phyloP scores from a whole-genome alignment of 192 early-diverging fungal species.

The Chytriomyces hyalinus region DNA sequence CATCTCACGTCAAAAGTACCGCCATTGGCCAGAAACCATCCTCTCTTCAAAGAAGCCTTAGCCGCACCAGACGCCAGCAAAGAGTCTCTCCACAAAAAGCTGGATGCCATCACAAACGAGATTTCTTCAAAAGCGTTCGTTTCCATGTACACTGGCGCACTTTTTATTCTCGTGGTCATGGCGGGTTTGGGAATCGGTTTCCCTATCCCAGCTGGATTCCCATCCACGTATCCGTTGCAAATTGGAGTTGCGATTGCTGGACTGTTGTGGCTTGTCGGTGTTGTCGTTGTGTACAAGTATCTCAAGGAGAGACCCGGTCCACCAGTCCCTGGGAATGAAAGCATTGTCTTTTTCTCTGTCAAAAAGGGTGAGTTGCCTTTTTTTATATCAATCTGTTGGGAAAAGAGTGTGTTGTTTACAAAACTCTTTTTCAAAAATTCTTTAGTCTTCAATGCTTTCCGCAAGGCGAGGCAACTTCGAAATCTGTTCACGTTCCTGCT shows the following conservation, averaged over 20 bases:
- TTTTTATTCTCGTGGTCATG: constrained; percentile 29
- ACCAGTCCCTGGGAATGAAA: constrained; percentile 37
- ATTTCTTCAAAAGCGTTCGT: constrained; percentile 36
- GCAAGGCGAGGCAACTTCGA: constrained; percentile 53
- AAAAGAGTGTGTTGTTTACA: no score
- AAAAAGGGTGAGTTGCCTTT: constrained; percentile 10
- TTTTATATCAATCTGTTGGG: no score
- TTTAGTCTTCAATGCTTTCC: constrained; percentile 40
- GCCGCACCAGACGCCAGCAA: not conserved
- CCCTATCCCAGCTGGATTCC: constrained; percentile 11
- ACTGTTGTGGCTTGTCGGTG: constrained; percentile 36
- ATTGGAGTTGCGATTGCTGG: constrained; percentile 36
- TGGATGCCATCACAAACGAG: constrained; percentile 33
- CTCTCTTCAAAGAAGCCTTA: constrained; percentile 14
- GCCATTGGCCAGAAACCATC: constrained; percentile 25
- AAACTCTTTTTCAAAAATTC: no score
- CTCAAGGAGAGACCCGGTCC: constrained; percentile 43
- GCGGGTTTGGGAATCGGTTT: constrained; percentile 19
- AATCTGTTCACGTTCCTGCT: constrained; percentile 69
- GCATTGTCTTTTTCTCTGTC: constrained; percentile 30
- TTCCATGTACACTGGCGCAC: constrained; percentile 22
- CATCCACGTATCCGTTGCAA: constrained; percentile 37
- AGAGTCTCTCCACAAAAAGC: not conserved
- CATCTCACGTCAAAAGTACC: constrained; percentile 7
- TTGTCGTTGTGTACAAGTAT: constrained; percentile 19